Evolutionary conservation across 345 rosid genomes (phyloP).

Genomic region (Litchi chinensis): DNA sequence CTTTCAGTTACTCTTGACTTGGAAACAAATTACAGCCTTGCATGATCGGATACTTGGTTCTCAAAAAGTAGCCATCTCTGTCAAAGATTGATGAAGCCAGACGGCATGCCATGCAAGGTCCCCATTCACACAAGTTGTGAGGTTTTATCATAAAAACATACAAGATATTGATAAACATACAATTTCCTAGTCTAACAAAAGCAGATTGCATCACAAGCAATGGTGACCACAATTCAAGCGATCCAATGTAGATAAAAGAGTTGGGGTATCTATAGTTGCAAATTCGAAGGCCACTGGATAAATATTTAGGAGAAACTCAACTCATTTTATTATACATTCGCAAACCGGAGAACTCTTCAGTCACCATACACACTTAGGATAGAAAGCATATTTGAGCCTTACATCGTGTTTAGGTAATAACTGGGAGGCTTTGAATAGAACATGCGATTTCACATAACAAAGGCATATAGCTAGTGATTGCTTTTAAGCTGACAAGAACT

Average conservation of each 20-base stretch:
- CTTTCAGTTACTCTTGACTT: background rate
- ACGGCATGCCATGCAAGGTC: background rate
- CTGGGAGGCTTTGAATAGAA: background rate
- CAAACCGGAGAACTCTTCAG: background rate
- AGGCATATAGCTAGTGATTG: background rate
- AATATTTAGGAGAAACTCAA: background rate
- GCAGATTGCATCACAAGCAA: background rate
- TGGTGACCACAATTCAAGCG: background rate
- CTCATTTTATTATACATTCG: background rate
- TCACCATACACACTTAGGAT: background rate
- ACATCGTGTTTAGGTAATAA: background rate
- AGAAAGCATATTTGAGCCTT: background rate
- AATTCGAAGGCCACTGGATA: background rate
- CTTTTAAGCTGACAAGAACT: slow-evolving; percentile 44
- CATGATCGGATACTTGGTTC: background rate
- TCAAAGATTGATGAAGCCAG: background rate
- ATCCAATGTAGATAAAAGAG: background rate
- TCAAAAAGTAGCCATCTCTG: background rate
- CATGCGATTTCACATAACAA: background rate
- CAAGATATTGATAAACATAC: background rate
- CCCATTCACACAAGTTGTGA: slow-evolving; percentile 7
- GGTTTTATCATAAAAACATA: background rate
- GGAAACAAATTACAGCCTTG: background rate
- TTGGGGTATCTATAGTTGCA: background rate
- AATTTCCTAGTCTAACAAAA: background rate